A percentile compares a stretch with the other conserved stretches of the same genome.
These are phyloP conservation scores for Geranium brycei DNA, from an alignment of 345 rosid genomes.

Conservation along the genomic window DNA sequence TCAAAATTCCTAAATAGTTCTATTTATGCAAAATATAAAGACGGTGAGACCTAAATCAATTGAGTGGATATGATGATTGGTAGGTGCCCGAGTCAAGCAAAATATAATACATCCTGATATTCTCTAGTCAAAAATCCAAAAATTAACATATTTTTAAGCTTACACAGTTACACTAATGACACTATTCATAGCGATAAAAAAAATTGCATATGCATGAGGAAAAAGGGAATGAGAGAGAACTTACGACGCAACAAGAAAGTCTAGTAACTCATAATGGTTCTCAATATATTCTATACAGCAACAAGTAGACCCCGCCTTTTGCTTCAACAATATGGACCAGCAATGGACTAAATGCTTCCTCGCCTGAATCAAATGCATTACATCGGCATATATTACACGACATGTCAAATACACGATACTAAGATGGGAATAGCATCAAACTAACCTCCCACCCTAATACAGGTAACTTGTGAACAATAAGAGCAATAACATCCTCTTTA, in stretches of 20 bases:
- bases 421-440: conserved; percentile 7
- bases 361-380: conserved; percentile 32
- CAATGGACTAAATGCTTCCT: conserved; percentile 87
- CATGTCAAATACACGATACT: conserved; percentile 1
- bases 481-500: conserved; percentile 71
- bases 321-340: conserved; percentile 84
- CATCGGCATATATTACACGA: background rate
- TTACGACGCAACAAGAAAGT: conserved; percentile 71
- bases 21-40: too few species aligned
- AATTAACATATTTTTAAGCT: too few species aligned
- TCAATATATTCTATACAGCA: conserved; percentile 73
- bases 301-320: conserved; percentile 50
- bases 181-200: background rate
- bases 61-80: too few species aligned
- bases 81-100: too few species aligned
- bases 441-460: conserved; percentile 88
- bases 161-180: too few species aligned
- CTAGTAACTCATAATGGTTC: conserved; percentile 72
- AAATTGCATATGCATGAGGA: conserved; percentile 3
- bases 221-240: conserved; percentile 4
- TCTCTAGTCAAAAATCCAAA: too few species aligned
- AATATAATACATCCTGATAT: too few species aligned
- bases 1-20: too few species aligned
- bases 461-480: conserved; percentile 68
- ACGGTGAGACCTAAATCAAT: too few species aligned